A percentile compares a stretch with the other conserved stretches of the same genome.
Evolutionary conservation across 2,329 filamentous ascomycete genomes (phyloP).

Genomic region (Paecilomyces variotii): DNA sequence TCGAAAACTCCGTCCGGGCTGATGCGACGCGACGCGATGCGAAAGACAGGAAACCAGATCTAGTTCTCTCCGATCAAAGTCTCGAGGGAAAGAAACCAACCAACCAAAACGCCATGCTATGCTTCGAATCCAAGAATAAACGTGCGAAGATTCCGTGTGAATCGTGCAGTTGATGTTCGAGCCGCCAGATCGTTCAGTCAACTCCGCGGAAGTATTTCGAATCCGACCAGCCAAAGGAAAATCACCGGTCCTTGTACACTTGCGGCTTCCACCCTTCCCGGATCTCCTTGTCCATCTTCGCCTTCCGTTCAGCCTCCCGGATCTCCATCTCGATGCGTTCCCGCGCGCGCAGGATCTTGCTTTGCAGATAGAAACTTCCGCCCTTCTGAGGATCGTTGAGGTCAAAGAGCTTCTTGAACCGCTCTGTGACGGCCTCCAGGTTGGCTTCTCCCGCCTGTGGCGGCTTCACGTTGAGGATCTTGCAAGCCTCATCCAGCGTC

Average conservation of each 20-base stretch:
- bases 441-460: conserved; percentile 70
- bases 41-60: not conserved
- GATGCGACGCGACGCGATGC: conserved; percentile 1
- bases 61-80: conserved; percentile 7
- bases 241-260: conserved; percentile 76
- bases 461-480: conserved; percentile 91
- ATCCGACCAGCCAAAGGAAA: not conserved
- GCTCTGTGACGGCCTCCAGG: conserved; percentile 68
- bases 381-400: conserved; percentile 90
- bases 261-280: conserved; percentile 90
- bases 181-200: not conserved
- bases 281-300: conserved; percentile 66
- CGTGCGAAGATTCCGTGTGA: not conserved
- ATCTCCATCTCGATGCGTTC: conserved; percentile 89
- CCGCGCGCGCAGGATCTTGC: conserved; percentile 84
- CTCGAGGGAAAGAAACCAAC: conserved; percentile 12
- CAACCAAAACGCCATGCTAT: conserved; percentile 35
- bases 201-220: not conserved
- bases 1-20: not conserved
- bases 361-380: conserved; percentile 96
- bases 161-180: not conserved
- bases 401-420: conserved; percentile 94
- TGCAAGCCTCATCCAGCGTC: conserved; percentile 92
- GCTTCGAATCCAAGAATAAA: conserved; percentile 16
- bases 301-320: conserved; percentile 61